Conservation (phyloP, 228 moss, liverwort and hornwort species). For the Sphagnum fallax region DNA sequence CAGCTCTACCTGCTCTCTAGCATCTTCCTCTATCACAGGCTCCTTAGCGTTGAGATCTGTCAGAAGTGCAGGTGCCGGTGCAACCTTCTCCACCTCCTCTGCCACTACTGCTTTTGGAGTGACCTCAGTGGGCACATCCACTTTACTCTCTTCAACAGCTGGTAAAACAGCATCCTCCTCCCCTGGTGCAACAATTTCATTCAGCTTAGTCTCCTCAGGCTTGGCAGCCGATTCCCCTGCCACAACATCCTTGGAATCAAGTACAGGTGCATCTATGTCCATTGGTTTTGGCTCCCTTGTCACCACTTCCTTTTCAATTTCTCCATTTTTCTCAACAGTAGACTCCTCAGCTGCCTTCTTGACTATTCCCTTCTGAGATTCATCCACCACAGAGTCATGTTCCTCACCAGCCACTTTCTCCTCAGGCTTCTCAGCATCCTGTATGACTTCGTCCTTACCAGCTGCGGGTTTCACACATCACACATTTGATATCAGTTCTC, state of each 20-base stretch:
- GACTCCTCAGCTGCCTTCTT: neutral
- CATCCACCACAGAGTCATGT: constrained; percentile 10
- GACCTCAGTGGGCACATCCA: neutral
- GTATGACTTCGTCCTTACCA: constrained; percentile 15
- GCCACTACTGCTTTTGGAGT: neutral
- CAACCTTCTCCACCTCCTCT: constrained; percentile 1
- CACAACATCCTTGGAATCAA: neutral
- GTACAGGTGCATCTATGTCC: constrained; percentile 1
- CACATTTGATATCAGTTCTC: neutral
- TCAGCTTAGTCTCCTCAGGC: neutral
- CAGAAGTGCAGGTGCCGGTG: no score
- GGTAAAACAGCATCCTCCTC: neutral
- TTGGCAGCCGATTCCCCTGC: neutral
- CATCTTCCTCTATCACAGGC: neutral
- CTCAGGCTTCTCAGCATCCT: constrained; percentile 3
- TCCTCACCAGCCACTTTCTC: neutral
- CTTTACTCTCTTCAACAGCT: neutral
- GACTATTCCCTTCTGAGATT: neutral
- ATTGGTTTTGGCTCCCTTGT: constrained; percentile 1
- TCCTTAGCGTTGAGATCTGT: neutral
- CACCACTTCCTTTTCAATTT: neutral
- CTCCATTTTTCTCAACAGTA: neutral
- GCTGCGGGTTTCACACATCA: neutral
- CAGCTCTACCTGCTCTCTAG: constrained; percentile 11
- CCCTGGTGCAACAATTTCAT: neutral